Percentiles rank a stretch among this genome's conserved stretches.
phyloP scores from a whole-genome alignment of 2,329 filamentous ascomycete species.

The Penicillium sp. region DNA sequence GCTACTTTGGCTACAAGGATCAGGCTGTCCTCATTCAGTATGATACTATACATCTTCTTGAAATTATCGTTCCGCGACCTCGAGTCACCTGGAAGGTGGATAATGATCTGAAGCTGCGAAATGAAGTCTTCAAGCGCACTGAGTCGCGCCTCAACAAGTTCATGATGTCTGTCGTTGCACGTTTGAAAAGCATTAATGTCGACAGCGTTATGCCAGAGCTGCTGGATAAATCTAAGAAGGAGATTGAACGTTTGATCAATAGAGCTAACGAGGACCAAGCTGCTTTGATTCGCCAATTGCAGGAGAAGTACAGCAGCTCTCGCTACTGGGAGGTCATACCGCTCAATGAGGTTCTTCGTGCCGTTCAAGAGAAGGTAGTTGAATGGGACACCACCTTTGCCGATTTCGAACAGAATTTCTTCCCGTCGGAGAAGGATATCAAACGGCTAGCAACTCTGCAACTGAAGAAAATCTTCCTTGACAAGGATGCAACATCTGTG shows the following conservation, averaged over 20 bases:
- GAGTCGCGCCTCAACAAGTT: conserved; percentile 81
- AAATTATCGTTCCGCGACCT: conserved; percentile 86
- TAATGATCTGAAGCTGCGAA: conserved; percentile 85
- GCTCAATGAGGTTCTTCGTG: conserved; percentile 79
- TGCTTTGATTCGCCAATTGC: conserved; percentile 68
- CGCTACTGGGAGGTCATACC: conserved; percentile 97
- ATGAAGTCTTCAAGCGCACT: conserved; percentile 77
- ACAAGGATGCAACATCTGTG: conserved; percentile 72
- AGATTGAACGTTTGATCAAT: conserved; percentile 72
- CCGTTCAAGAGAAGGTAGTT: conserved; percentile 86
- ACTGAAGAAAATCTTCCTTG: conserved; percentile 88
- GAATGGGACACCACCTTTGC: conserved; percentile 90
- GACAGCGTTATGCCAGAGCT: conserved; percentile 89
- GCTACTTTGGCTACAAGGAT: conserved; percentile 86
- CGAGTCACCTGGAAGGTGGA: conserved; percentile 97
- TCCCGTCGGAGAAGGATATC: conserved; percentile 94
- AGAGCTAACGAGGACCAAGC: conserved; percentile 80
- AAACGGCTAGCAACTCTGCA: conserved; percentile 86
- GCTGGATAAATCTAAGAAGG: conserved; percentile 70
- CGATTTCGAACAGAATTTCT: conserved; percentile 87
- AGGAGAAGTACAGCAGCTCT: conserved; percentile 86
- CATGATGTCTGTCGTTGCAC: conserved; percentile 77
- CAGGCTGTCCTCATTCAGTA: conserved; percentile 85
- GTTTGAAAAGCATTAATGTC: conserved; percentile 82
- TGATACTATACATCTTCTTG: conserved; percentile 84